Base-by-base conservation (phyloP, 1,284 basidiomycete genomes). In the Fomitiporia mediterranea region DNA sequence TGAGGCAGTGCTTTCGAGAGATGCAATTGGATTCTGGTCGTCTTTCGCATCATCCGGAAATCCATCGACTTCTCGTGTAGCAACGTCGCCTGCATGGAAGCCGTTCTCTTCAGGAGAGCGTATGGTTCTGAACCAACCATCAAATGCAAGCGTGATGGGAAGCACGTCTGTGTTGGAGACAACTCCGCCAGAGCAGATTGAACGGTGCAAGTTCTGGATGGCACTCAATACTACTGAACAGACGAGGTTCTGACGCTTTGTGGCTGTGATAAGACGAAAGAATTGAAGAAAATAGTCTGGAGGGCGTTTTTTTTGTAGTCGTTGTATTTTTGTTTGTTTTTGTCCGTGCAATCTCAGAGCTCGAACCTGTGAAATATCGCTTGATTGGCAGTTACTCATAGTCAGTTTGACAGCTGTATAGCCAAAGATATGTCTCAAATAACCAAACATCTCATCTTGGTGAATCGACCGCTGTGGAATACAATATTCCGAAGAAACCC, bases 11-110 rank as follows among this genome's bases (percentile, higher is more conserved):
- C 65, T 78, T 4, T 69, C 74, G 3, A 59, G 65, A 44, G 72
- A 76, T 60, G 72, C 74, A 13, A 74, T 77, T 37, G 69, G 66
- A 8, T 76, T 72, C 59, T 78, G 76, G 76, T 73, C 74, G 11
- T 76, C 75, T 1, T 76, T 77, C 58, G 67, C 65, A 2, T 63
- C 68, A 1, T 64, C 64, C 4, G 72, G 72, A 13, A 51, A 73
- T 53, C 75, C 74, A 1, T 71, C 72, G 7, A 59, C 57, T 0
- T 57, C 54, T 35, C 69, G 67, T 53, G 54, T 64, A 34, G n/a
- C 63, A 1, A 64, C 59, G 11, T 72, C 73, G 3, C 70, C 72
- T 1, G 25, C 47, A 9, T 75, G 74, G 74, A 60, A 57, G n/a
- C 39, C 50, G 13, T 65, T 64, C 46, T 51, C 58, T 9, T 49